A percentile compares a stretch with the other conserved stretches of the same genome.
Evolutionary conservation across 306 rosid species (phyloP).

Genomic region (Dryas alaskensis): DNA sequence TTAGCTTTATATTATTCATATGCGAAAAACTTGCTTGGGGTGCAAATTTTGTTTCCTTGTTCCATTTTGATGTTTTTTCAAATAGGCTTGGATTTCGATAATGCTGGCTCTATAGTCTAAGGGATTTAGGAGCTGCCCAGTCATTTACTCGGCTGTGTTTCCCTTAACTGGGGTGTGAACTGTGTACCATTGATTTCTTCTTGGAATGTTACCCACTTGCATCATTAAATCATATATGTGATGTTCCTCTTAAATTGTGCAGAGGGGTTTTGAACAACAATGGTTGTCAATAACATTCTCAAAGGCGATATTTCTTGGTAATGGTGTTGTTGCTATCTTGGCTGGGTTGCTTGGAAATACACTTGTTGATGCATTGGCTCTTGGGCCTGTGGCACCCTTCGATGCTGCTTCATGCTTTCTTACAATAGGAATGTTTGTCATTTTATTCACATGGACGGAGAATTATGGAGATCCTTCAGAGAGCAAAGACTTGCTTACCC

Average conservation of each 20-base stretch:
- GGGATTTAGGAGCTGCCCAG: not conserved
- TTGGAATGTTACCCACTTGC: not conserved
- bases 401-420: slow-evolving; percentile 99
- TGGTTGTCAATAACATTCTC: slow-evolving; percentile 95
- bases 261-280: slow-evolving; percentile 97
- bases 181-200: not conserved
- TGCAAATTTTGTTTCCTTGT: not conserved
- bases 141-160: not conserved
- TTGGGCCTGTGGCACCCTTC: slow-evolving; percentile 98
- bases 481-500: slow-evolving; percentile 86
- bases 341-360: slow-evolving; percentile 93
- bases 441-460: slow-evolving; percentile 86
- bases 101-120: too few relatives aligned
- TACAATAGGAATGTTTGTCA: slow-evolving; percentile 87
- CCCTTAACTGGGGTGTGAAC: not conserved
- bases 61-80: not conserved
- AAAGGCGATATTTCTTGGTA: slow-evolving; percentile 97
- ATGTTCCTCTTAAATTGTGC: slow-evolving; percentile 24
- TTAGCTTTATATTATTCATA: not conserved
- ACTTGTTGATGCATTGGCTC: slow-evolving; percentile 77
- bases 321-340: slow-evolving; percentile 92
- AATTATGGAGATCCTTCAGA: slow-evolving; percentile 91
- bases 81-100: not conserved
- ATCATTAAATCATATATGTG: not conserved
- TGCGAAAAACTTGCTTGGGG: not conserved